Evolutionary conservation across 1,284 basidiomycete species (phyloP).

Genomic region (Nidula niveotomentosa): DNA sequence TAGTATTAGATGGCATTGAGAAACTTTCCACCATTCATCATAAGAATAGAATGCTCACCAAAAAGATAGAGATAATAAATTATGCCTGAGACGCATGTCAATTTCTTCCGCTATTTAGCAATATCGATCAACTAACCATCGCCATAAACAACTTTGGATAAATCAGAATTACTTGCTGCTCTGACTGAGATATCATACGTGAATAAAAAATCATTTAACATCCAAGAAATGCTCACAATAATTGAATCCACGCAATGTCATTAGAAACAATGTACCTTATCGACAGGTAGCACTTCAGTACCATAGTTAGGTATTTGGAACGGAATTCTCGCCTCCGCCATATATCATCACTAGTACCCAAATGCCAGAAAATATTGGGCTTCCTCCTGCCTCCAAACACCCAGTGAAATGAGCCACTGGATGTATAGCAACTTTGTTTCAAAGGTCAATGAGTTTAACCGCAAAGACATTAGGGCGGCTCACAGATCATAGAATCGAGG

Average conservation of each 20-base stretch:
- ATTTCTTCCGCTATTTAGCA: neutral
- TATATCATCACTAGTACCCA: neutral
- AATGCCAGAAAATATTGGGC: neutral
- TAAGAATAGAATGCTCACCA: neutral
- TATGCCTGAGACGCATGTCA: neutral
- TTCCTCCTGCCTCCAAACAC: neutral
- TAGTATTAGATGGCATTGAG: neutral
- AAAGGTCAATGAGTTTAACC: neutral
- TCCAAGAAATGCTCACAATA: neutral
- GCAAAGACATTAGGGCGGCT: neutral
- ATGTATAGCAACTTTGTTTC: neutral
- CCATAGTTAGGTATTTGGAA: neutral
- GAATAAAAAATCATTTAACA: neutral
- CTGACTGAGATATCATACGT: neutral
- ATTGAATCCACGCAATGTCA: neutral
- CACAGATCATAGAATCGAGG: neutral
- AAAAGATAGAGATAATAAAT: neutral
- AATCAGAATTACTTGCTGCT: neutral
- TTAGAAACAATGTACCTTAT: neutral
- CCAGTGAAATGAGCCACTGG: neutral
- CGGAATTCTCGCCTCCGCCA: neutral
- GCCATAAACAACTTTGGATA: neutral
- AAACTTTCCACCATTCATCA: neutral
- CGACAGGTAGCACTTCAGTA: neutral
- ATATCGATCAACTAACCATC: neutral